Base-by-base conservation (phyloP, 306 rosid genomes). In the Rubus idaeus region DNA sequence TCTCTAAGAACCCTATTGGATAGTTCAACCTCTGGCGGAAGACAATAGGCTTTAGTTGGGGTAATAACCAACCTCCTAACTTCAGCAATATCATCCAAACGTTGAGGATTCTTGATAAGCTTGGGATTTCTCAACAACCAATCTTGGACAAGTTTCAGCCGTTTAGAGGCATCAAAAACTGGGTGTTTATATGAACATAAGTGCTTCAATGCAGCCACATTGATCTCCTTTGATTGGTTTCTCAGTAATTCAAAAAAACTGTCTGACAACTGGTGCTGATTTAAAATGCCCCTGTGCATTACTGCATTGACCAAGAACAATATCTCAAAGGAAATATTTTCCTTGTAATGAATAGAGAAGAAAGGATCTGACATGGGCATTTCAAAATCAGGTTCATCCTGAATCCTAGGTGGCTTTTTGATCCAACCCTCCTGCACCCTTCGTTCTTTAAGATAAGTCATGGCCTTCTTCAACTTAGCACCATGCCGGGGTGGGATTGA, bases 11-110 rank as follows among this genome's bases (percentile, higher is more conserved):
- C 90, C 88, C 98, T 85, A 77, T 91, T 93, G 69, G 98, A 89
- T 63, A 91, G 80, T 85, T 93, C 96, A 81, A 89, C 86, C 79
- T 91, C 96, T 1, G 98, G 95, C 7, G 89, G 91, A 62, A 93
- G 56, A 76, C 96, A 93, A 73, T 91, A 93, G 40, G 95, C 98
- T 84, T 79, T 90, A 23, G 95, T 84, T 39, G 98, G 98, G n/a
- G 98, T 93, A 26, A 93, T 89, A 61, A 88, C 91, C 81, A 93
- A 64, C 72, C 96, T 88, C 79, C 98, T 85, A 73, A 93, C 91
- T 85, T 89, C 93, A 75, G 81, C 83, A 58, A 93, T 75, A 74
- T 89, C 93, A 60, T 84, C 95, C 45, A 72, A 57, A 71, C 57
- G 85, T 73, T 84, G 88, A 68, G 91, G 79, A 74, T 4, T 83